phyloP scores from a whole-genome alignment of 1,284 basidiomycete genomes.

The Puccinia brachypodii region DNA sequence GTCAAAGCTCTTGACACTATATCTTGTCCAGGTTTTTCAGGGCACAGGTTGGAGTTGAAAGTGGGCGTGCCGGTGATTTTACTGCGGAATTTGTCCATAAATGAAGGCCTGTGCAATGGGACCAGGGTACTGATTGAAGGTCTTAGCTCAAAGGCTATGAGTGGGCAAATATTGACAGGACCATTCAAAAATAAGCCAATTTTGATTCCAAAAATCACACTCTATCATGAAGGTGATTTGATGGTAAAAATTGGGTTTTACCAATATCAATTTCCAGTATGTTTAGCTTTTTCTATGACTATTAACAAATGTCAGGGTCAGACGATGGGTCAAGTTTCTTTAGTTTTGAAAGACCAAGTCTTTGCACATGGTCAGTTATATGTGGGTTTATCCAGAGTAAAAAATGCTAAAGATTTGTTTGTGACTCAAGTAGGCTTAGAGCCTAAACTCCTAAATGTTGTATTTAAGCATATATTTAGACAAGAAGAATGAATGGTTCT shows the following conservation, averaged over 20 bases:
- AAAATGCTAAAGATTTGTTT: neutral
- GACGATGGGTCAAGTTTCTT: slow-evolving; percentile 52
- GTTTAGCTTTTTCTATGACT: slow-evolving; percentile 59
- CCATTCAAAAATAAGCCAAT: neutral
- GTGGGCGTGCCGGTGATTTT: neutral
- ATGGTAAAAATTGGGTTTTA: neutral
- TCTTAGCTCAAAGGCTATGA: neutral
- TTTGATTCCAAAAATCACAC: slow-evolving; percentile 3
- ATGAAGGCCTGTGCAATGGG: neutral
- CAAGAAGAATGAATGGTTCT: too few species aligned
- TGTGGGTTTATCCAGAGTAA: neutral
- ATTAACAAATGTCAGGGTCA: slow-evolving; percentile 62
- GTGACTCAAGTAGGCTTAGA: too few species aligned
- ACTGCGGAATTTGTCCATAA: neutral
- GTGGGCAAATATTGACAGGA: neutral
- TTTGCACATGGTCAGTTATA: neutral
- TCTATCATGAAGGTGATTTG: neutral
- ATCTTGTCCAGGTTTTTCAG: neutral
- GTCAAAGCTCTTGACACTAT: neutral
- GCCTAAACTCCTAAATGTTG: too few species aligned
- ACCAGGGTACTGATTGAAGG: neutral
- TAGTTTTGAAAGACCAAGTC: neutral
- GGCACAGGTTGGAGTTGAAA: neutral
- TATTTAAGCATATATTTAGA: too few species aligned
- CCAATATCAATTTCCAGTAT: slow-evolving; percentile 58